Conservation (phyloP, 2,329 filamentous ascomycete species). For the Taxawa tesnikishii region DNA sequence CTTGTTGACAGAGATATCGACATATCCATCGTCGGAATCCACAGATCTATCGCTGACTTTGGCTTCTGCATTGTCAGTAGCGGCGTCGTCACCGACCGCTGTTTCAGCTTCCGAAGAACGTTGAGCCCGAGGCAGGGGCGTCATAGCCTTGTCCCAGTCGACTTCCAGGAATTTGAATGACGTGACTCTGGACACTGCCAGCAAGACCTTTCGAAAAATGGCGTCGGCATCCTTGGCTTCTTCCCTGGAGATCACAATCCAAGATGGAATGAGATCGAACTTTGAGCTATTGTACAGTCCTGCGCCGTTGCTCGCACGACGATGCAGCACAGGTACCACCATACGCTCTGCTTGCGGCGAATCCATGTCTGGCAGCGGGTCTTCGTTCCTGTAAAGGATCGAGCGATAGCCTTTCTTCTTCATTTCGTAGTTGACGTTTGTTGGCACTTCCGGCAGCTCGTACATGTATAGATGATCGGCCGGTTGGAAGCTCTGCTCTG, state of each 20-base stretch:
- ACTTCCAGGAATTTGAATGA: slow-evolving; percentile 30
- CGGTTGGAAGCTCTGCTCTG: slow-evolving; percentile 54
- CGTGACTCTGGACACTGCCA: slow-evolving; percentile 64
- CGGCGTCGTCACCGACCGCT: slow-evolving; percentile 19
- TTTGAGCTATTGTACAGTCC: slow-evolving; percentile 29
- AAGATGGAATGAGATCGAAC: slow-evolving; percentile 31
- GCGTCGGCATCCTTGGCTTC: slow-evolving; percentile 58
- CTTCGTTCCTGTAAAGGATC: slow-evolving; percentile 15
- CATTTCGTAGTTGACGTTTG: slow-evolving; percentile 45
- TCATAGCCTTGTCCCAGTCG: slow-evolving; percentile 8
- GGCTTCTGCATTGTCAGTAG: slow-evolving; percentile 13
- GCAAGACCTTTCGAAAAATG: slow-evolving; percentile 70
- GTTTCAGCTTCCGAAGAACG: slow-evolving; percentile 35
- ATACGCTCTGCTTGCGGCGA: slow-evolving; percentile 53
- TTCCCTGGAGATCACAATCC: slow-evolving; percentile 62
- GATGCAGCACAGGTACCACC: slow-evolving; percentile 60
- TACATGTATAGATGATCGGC: slow-evolving; percentile 57
- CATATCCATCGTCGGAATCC: slow-evolving; percentile 79
- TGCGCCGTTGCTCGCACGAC: slow-evolving; percentile 29
- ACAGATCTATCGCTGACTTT: slow-evolving; percentile 68
- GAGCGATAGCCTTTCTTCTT: slow-evolving; percentile 7
- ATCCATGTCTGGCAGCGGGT: slow-evolving; percentile 41
- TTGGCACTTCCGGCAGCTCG: slow-evolving; percentile 68
- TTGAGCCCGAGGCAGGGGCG: no score
- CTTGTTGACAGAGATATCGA: slow-evolving; percentile 80